Evolutionary conservation across 2,329 filamentous ascomycete species (phyloP), one percentile per base, ranked within the genome.

Genomic region (Pseudogymnoascus sp.): DNA sequence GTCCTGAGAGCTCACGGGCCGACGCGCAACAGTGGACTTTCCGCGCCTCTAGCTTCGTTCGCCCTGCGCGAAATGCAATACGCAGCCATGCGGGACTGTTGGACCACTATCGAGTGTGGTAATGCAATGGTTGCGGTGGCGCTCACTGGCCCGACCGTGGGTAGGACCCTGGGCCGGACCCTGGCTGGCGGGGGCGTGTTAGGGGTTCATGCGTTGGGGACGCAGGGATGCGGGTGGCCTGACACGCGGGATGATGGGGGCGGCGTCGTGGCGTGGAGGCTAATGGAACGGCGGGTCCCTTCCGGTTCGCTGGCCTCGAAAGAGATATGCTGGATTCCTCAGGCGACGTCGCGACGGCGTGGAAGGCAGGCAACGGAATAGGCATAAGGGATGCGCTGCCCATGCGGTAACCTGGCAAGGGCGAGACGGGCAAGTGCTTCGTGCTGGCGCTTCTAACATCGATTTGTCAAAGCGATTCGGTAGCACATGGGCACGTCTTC

Each of bases 201-300:
- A 34, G 25, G 46, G 25, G 46, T 56, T 56, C 46, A 56, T 31
- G 46, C 46, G 21, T 1, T 14, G 2, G 12, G 12, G 14, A n/a
- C 43, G 9, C 46, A 56, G 28, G 46, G 46, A 18, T 56, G n/a
- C 25, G 46, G 46, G 28, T 34, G 25, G 46, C 9, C 8, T 34
- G 23, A 56, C 28, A 56, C n/a, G 46, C 46, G n/a, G 25, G 14
- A 2, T 11, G 25, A 31, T 18, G 46, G 46, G 25, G 46, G 11
- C 46, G 16, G 9, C 14, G 25, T 31, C n/a, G 46, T 53, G 46
- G 46, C n/a, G 14, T 53, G 3, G 46, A 31, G 46, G 46, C 46
- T 53, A 53, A 53, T 53, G 46, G 46, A 53, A 53, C 25, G 46
- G 46, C 46, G 46, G 46, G 46, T 53, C 8, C 46, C 25, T 53